Percentiles rank a stretch among this genome's conserved stretches.
Conservation (phyloP, 805 yeast genomes). For the Wickerhamiella occidentalis region DNA sequence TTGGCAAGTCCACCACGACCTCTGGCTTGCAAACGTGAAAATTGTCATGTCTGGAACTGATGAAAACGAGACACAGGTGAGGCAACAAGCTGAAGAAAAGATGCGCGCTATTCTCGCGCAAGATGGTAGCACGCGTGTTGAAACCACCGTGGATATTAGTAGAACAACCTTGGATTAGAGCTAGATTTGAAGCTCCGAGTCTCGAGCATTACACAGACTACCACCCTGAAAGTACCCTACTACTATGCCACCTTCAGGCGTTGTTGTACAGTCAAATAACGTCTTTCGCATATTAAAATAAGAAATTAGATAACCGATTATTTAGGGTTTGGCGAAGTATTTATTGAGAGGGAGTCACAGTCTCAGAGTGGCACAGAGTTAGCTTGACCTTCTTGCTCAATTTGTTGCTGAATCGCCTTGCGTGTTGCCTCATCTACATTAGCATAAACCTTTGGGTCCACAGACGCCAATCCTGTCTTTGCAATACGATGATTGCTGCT, state of each 20-base stretch:
- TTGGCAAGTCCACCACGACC: constrained; percentile 36
- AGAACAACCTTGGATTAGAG: constrained; percentile 16
- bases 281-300: no score
- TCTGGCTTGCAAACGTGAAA: constrained; percentile 31
- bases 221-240: no score
- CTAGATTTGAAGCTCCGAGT: no score
- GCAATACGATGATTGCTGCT: constrained; percentile 36
- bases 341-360: no score
- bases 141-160: constrained; percentile 29
- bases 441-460: constrained; percentile 47
- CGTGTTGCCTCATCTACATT: constrained; percentile 37
- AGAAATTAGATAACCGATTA: no score
- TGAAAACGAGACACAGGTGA: constrained; percentile 26
- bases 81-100: constrained; percentile 23
- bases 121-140: constrained; percentile 24
- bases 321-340: no score
- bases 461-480: constrained; percentile 53
- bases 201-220: no score
- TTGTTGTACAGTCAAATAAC: no score
- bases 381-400: neutral
- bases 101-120: constrained; percentile 22
- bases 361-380: no score
- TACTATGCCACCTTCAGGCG: no score
- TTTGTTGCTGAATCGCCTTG: constrained; percentile 37
- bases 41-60: constrained; percentile 27